A percentile compares a stretch with the other conserved stretches of the same genome.
Conservation (phyloP, 371 early-diverging fungal genomes). For the Lichtheimia ramosa region DNA sequence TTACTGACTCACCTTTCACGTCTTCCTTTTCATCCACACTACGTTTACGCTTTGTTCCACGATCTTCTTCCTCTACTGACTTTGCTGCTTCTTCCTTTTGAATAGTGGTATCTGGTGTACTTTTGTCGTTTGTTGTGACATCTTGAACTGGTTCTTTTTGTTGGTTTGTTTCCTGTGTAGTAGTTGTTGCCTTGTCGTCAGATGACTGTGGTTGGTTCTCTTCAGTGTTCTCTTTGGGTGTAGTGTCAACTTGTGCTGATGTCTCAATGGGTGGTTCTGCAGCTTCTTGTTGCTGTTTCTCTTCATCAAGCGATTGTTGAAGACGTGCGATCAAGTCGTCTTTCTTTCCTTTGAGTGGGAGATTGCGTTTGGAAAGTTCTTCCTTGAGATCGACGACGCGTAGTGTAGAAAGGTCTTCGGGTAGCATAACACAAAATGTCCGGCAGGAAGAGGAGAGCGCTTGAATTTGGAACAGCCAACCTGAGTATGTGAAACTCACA, state of each 20-base stretch:
- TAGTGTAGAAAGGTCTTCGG: slow-evolving; percentile 22
- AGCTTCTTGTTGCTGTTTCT: slow-evolving; percentile 15
- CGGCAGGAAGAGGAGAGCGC: too few relatives aligned
- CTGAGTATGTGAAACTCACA: too few relatives aligned
- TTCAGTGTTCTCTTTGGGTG: background rate
- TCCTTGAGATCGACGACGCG: slow-evolving; percentile 68
- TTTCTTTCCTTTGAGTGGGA: slow-evolving; percentile 72
- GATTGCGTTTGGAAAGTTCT: slow-evolving; percentile 57
- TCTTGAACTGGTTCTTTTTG: too few relatives aligned
- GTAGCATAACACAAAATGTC: slow-evolving; percentile 7
- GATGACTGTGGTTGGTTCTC: background rate
- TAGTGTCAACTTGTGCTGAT: background rate
- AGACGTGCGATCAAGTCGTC: slow-evolving; percentile 70
- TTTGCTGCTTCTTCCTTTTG: too few relatives aligned
- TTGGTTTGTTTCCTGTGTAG: too few relatives aligned
- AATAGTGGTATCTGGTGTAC: too few relatives aligned
- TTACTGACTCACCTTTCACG: background rate
- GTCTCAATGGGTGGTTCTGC: background rate
- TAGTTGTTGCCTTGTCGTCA: background rate
- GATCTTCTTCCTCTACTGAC: background rate
- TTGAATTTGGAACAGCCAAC: too few relatives aligned
- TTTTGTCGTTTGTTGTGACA: too few relatives aligned
- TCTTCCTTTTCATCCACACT: background rate
- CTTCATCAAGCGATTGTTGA: slow-evolving; percentile 49
- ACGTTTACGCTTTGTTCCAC: slow-evolving; percentile 12